Base-by-base conservation (phyloP, 768 basidiomycete species). In the Macrolepiota fuliginosa region DNA sequence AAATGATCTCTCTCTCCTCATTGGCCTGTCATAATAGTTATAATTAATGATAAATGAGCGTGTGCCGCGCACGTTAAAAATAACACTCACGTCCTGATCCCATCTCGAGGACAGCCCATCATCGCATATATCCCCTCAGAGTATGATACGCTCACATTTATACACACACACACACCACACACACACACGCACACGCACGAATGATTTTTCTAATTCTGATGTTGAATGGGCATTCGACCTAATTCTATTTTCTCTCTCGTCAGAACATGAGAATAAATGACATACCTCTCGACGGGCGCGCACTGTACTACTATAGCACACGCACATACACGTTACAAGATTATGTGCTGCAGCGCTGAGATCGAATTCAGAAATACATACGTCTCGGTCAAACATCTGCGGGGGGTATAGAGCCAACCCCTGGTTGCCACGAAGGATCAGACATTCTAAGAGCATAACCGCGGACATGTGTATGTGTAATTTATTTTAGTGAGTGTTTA, bases 11-110 rank as follows among this genome's bases (percentile, higher is more conserved):
- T 25, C 36, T 39, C 22, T 36, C 53, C n/a, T n/a, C n/a, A n/a
- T n/a, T n/a, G n/a, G 13, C n/a, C 37, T 37, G 12, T 54, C 12
- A 32, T 32, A 32, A 7, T 32, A 32, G 29, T 32, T 40, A 54
- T 40, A 37, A 37, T 39, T 32, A 32, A 39, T 54, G 53, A 54
- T 54, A 19, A 54, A 54, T 54, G 53, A 54, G 24, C 37, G 53
- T 54, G 53, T 25, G 24, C 24, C 47, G 7, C 22, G 24, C 24
- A 24, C 13, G 46, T 11, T 47, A 49, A 49, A 49, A 49, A 49
- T 49, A 49, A 49, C 47, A 15, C 47, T 27, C 22, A 49, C 22
- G 22, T 15, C 24, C 24, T 49, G 47, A 25, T 49, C 17, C 42
- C 42, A 45, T 45, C 42, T 19, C 6, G 32, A 12, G 51, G 32